These are phyloP conservation scores for Verticillium dahliae DNA, from an alignment of 2,329 filamentous ascomycete species.

Conservation along the genomic window DNA sequence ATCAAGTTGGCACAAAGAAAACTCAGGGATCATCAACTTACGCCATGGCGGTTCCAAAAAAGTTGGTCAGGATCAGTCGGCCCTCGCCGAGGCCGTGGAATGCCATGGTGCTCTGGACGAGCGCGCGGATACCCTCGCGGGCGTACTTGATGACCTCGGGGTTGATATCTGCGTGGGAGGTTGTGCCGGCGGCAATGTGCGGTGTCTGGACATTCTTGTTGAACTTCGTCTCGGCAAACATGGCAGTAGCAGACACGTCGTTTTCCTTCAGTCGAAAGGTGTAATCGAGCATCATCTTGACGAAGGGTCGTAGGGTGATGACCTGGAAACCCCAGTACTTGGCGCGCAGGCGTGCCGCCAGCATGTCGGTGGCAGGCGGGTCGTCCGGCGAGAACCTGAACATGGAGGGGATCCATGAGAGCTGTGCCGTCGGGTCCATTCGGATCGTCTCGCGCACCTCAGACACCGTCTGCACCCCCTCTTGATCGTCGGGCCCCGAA, in stretches of 20 bases:
- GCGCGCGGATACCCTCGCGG: constrained; percentile 59
- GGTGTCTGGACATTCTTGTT: constrained; percentile 28
- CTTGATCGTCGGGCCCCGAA: not conserved
- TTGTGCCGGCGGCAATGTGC: constrained; percentile 23
- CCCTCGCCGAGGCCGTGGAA: constrained; percentile 61
- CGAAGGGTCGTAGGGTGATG: constrained; percentile 78
- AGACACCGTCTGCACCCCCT: not conserved
- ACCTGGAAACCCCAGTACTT: constrained; percentile 94
- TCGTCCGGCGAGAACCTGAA: constrained; percentile 61
- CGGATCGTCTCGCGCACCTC: not conserved
- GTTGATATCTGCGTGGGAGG: constrained; percentile 29
- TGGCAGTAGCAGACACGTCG: constrained; percentile 14
- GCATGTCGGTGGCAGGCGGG: constrained; percentile 66
- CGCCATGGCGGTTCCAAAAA: constrained; percentile 94
- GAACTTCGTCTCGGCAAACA: constrained; percentile 20
- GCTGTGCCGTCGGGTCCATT: constrained; percentile 9
- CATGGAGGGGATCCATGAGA: constrained; percentile 39
- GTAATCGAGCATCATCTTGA: constrained; percentile 49
- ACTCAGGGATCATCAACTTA: constrained; percentile 44
- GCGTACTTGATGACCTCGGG: constrained; percentile 47
- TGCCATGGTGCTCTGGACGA: constrained; percentile 78
- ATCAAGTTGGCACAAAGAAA: not conserved
- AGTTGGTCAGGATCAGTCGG: constrained; percentile 84
- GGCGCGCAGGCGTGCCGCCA: constrained; percentile 75
- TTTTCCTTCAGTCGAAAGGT: constrained; percentile 28